Conservation (phyloP, 192 early-diverging fungal genomes). For the Entrophospora sp. region DNA sequence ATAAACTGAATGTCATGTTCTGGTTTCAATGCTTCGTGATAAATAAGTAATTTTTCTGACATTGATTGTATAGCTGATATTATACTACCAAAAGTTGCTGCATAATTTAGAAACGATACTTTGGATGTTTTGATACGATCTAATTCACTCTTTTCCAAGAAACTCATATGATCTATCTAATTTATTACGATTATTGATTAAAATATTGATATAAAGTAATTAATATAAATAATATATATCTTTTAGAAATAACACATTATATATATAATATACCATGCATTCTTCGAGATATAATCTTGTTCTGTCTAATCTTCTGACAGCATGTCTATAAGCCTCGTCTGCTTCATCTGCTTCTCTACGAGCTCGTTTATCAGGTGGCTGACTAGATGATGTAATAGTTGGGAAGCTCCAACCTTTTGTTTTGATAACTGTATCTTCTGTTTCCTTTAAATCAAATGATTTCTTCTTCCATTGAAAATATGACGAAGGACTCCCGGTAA, state of each 20-base stretch:
- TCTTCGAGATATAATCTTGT: conserved; percentile 64
- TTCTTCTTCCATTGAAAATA: conserved; percentile 68
- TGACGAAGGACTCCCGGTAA: conserved; percentile 46
- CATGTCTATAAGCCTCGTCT: conserved; percentile 52
- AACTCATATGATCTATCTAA: conserved; percentile 44
- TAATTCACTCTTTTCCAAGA: conserved; percentile 41
- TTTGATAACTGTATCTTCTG: conserved; percentile 29
- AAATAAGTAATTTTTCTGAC: conserved; percentile 46
- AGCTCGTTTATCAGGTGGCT: conserved; percentile 40
- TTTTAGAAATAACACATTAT: not conserved
- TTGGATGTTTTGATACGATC: conserved; percentile 41
- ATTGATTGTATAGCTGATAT: conserved; percentile 44
- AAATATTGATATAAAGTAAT: not conserved
- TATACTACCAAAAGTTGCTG: conserved; percentile 37
- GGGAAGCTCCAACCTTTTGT: conserved; percentile 24
- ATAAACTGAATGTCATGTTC: conserved; percentile 67
- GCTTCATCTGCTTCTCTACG: conserved; percentile 56
- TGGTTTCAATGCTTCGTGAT: conserved; percentile 67
- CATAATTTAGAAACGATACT: conserved; percentile 40
- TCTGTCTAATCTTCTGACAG: conserved; percentile 55
- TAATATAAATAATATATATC: too few species aligned
- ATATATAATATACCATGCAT: conserved; percentile 36
- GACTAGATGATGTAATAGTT: conserved; percentile 23
- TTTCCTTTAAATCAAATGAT: conserved; percentile 43
- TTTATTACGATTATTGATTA: not conserved